phyloP scores from a whole-genome alignment of 1,139 yeast species.

The Blastobotrys serpentis region DNA sequence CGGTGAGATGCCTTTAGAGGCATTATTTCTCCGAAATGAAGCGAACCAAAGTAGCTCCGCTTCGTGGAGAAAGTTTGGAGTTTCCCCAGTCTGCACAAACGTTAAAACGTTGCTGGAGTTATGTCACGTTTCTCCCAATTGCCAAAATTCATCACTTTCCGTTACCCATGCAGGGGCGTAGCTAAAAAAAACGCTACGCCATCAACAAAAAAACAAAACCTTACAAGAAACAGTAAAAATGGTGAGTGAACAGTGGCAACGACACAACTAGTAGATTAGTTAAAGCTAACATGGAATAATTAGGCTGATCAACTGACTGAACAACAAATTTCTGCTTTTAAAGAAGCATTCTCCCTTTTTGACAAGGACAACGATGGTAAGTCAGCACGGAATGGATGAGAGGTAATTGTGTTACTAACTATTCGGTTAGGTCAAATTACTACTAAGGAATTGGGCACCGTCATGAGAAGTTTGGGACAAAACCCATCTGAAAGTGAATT shows the following conservation, averaged over 20 bases:
- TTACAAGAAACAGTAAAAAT: neutral
- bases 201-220: constrained; percentile 10
- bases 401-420: neutral
- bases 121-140: constrained; percentile 10
- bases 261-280: neutral
- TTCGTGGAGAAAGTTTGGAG: neutral
- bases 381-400: constrained; percentile 13
- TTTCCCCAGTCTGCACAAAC: too few species aligned
- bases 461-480: constrained; percentile 96
- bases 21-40: too few species aligned
- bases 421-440: constrained; percentile 58
- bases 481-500: constrained; percentile 96
- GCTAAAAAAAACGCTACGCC: constrained; percentile 3
- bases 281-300: neutral
- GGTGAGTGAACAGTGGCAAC: neutral
- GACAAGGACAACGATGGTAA: constrained; percentile 94
- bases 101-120: too few species aligned
- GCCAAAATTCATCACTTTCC: neutral
- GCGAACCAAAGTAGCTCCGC: too few species aligned
- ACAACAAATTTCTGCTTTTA: constrained; percentile 94
- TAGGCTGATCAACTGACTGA: constrained; percentile 85
- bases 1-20: too few species aligned
- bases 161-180: neutral
- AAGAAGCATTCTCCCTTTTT: constrained; percentile 94
- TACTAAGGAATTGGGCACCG: constrained; percentile 93